Evolutionary conservation across 805 yeast genomes (phyloP).

Genomic region (Candida insectalens): DNA sequence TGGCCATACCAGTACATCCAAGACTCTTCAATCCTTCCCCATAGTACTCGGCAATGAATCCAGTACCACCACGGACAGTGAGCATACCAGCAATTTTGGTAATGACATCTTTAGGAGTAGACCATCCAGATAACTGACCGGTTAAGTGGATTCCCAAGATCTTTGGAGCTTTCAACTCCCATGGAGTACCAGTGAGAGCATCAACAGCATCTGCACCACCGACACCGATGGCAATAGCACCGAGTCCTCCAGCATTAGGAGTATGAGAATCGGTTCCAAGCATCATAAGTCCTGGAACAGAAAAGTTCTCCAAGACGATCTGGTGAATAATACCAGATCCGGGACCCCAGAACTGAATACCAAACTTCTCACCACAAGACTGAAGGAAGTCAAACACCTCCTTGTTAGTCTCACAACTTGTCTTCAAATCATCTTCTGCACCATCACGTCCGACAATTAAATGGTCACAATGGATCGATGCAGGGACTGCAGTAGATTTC

Average conservation of each 20-base stretch:
- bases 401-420: constrained; percentile 82
- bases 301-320: constrained; percentile 91
- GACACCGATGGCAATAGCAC: constrained; percentile 96
- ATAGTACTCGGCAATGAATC: constrained; percentile 90
- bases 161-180: constrained; percentile 98
- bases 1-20: constrained; percentile 98
- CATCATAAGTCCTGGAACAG: constrained; percentile 95
- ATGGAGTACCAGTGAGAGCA: constrained; percentile 85
- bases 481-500: constrained; percentile 87
- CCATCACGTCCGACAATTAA: constrained; percentile 94
- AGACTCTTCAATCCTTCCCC: constrained; percentile 91
- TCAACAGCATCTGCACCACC: constrained; percentile 99
- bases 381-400: constrained; percentile 91
- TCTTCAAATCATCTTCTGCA: constrained; percentile 72
- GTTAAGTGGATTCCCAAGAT: constrained; percentile 90
- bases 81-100: constrained; percentile 87
- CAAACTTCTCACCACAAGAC: constrained; percentile 87
- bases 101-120: constrained; percentile 94
- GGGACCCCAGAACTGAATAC: constrained; percentile 98
- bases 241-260: constrained; percentile 97
- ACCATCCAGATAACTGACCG: constrained; percentile 90
- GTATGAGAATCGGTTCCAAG: constrained; percentile 97
- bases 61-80: constrained; percentile 98
- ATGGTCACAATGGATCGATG: constrained; percentile 96
- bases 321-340: constrained; percentile 98